Evolutionary conservation across 2,329 filamentous ascomycete species (phyloP).

Genomic region (Dryadomyces quercivorus): DNA sequence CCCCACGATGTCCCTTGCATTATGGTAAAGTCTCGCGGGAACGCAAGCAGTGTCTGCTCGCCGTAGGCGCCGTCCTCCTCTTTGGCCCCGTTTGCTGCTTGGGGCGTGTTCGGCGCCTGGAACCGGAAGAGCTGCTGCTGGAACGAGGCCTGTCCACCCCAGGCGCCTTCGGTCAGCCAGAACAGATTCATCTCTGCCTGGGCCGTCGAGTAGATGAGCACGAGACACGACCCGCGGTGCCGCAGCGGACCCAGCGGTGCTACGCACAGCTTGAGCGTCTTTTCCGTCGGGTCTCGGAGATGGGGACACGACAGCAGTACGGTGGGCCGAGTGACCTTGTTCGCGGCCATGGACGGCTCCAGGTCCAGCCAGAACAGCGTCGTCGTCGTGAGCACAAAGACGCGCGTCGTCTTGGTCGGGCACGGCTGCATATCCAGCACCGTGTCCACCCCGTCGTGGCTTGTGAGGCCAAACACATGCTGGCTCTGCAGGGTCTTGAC

Average conservation of each 20-base stretch:
- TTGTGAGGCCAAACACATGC: conserved; percentile 9
- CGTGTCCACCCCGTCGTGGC: conserved; percentile 20
- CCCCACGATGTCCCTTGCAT: neutral
- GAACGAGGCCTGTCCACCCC: conserved; percentile 9
- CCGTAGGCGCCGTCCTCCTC: neutral
- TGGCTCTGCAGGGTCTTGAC: conserved; percentile 5
- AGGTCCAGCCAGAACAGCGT: conserved; percentile 37
- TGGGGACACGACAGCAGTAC: conserved; percentile 32
- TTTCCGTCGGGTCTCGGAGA: conserved; percentile 25
- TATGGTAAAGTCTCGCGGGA: neutral
- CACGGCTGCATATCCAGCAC: conserved; percentile 46
- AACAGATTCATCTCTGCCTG: conserved; percentile 15
- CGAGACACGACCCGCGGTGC: conserved; percentile 10
- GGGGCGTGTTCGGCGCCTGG: neutral
- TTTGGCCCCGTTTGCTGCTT: neutral
- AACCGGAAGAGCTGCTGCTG: conserved; percentile 11
- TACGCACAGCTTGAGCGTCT: conserved; percentile 26
- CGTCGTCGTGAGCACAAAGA: conserved; percentile 46
- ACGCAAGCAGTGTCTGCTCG: conserved; percentile 7
- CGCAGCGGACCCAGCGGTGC: neutral
- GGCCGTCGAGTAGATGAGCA: conserved; percentile 14
- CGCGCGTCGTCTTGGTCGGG: conserved; percentile 30
- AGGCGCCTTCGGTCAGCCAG: conserved; percentile 13
- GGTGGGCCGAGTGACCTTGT: conserved; percentile 5
- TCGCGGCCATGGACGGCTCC: neutral